A percentile compares a stretch with the other conserved stretches of the same genome.
Evolutionary conservation across 768 basidiomycete species (phyloP).

Genomic region (Rhodotorula diobovata): DNA sequence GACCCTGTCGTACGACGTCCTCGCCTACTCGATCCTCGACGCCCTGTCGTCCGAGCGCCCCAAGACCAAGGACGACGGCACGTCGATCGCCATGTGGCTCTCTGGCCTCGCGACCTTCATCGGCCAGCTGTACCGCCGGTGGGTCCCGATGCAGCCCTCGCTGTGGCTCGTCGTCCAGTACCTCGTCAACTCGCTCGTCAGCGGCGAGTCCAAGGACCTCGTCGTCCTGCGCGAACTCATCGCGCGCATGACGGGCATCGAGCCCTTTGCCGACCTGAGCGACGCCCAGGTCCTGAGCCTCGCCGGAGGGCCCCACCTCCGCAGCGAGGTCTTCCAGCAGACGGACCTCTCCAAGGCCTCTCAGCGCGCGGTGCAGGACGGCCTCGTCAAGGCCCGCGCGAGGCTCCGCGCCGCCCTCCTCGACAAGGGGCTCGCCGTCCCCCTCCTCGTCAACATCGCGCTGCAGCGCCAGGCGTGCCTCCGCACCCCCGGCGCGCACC

Average conservation of each 20-base stretch:
- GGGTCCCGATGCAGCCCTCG: conserved; percentile 63
- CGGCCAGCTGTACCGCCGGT: conserved; percentile 82
- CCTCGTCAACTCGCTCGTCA: conserved; percentile 81
- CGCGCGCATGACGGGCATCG: conserved; percentile 90
- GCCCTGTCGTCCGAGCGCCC: conserved; percentile 75
- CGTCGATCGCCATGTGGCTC: conserved; percentile 83
- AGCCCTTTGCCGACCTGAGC: conserved; percentile 81
- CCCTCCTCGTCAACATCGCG: conserved; percentile 84
- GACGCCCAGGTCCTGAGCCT: conserved; percentile 83
- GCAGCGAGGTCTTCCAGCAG: conserved; percentile 64
- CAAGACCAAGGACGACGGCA: conserved; percentile 84
- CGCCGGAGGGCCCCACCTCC: conserved; percentile 80
- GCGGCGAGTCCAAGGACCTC: conserved; percentile 77
- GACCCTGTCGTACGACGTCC: conserved; percentile 87
- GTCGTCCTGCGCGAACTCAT: conserved; percentile 88
- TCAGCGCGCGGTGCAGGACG: conserved; percentile 42
- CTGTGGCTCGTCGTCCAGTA: conserved; percentile 66
- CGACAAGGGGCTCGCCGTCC: conserved; percentile 63
- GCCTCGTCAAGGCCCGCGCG: conserved; percentile 44
- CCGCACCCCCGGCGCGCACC: conserved; percentile 61
- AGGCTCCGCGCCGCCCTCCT: conserved; percentile 46
- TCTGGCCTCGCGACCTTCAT: conserved; percentile 90
- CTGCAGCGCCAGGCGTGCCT: conserved; percentile 84
- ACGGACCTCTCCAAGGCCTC: conserved; percentile 42
- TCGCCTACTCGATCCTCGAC: conserved; percentile 80